A percentile compares a stretch with the other conserved stretches of the same genome.
These are phyloP conservation scores for Sporothrix curviconia DNA, from an alignment of 2,329 filamentous ascomycete genomes.

Conservation along the genomic window DNA sequence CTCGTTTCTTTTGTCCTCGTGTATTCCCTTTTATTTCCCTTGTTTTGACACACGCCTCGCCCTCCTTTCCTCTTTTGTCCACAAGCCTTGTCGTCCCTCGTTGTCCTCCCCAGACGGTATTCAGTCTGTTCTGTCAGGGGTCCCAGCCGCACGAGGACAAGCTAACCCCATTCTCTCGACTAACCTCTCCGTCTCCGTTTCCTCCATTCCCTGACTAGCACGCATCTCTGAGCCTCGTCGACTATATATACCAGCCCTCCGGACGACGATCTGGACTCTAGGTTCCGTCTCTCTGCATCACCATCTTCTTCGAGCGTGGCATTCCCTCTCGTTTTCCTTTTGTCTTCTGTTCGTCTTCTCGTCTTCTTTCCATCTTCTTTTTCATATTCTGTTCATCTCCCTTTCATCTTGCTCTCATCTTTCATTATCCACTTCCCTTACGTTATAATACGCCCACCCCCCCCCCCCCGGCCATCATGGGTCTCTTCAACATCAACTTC, in stretches of 20 bases:
- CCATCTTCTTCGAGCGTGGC: too few species aligned
- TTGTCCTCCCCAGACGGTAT: too few species aligned
- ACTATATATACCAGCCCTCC: background rate
- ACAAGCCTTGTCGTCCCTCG: too few species aligned
- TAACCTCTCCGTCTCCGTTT: background rate
- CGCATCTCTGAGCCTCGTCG: background rate
- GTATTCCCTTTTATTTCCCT: too few species aligned
- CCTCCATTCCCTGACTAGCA: background rate
- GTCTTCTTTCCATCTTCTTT: background rate
- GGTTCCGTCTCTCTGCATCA: background rate
- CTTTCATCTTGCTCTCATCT: background rate
- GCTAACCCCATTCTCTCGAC: background rate
- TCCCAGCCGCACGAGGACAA: background rate
- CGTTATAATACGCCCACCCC: background rate
- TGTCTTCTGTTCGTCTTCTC: background rate
- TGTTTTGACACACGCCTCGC: background rate
- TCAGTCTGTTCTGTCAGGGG: too few species aligned
- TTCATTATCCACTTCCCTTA: background rate
- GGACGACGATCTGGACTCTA: background rate
- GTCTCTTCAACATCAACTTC: slow-evolving; percentile 16
- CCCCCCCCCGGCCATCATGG: slow-evolving; percentile 8
- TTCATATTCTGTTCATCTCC: background rate
- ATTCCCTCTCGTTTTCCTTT: too few species aligned
- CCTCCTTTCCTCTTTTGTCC: background rate
- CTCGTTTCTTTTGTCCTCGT: too few species aligned